Evolutionary conservation across 306 rosid genomes (phyloP).

Genomic region (Cyamopsis tetragonoloba): DNA sequence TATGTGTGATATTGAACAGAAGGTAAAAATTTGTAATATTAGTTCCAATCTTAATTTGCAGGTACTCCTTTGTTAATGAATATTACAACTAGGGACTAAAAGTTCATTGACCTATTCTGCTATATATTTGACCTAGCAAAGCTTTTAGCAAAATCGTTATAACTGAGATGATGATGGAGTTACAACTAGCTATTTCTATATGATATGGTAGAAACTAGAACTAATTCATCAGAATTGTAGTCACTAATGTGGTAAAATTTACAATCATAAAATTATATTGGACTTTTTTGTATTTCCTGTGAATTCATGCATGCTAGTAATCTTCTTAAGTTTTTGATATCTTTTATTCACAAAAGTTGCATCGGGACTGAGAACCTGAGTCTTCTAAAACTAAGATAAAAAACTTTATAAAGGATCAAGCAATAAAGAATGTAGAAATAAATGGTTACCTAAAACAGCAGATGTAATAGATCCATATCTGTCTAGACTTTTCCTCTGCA

Average conservation of each 20-base stretch:
- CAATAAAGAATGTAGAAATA: neutral
- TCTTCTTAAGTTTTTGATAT: neutral
- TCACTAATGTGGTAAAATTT: neutral
- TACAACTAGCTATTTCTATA: neutral
- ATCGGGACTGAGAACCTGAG: neutral
- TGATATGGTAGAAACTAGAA: neutral
- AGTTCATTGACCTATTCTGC: neutral
- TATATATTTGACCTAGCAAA: no score
- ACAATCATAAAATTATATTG: neutral
- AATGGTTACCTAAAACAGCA: slow-evolving; percentile 60
- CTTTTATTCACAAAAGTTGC: neutral
- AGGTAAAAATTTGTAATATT: neutral
- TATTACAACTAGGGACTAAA: neutral
- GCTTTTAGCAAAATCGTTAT: neutral
- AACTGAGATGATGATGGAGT: neutral
- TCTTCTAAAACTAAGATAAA: neutral
- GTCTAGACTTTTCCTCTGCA: slow-evolving; percentile 59
- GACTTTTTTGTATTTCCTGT: neutral
- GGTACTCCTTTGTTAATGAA: neutral
- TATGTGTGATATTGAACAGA: neutral
- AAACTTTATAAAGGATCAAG: slow-evolving; percentile 11
- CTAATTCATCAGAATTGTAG: neutral
- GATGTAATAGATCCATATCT: slow-evolving; percentile 86
- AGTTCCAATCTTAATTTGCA: neutral
- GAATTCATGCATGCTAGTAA: neutral